Evolutionary conservation across 345 rosid species (phyloP), one percentile per base, ranked within the genome.

Genomic region (Populus alba): DNA sequence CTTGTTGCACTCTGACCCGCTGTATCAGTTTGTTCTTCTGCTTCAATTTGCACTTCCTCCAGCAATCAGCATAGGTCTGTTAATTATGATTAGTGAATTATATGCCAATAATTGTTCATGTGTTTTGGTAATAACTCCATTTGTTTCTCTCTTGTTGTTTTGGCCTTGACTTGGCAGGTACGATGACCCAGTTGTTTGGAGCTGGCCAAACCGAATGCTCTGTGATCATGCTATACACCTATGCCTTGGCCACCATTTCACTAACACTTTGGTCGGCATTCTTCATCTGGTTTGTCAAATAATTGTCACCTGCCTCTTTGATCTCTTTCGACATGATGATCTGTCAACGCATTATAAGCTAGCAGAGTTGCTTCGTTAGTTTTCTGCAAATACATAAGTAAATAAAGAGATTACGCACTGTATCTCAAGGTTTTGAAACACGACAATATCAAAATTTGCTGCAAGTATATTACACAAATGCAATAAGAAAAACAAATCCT

Each of bases 21-120:
- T 87, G 57, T 89, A 84, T 70, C 81, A 73, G 57, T 89, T 87
- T 74, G 78, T 86, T 29, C 88, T 87, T 38, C 78, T 86, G 37
- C 87, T 87, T 39, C 89, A 87, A 39, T 89, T 75, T 69, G 78
- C 90, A n/a, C 78, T 89, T 27, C 92, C 92, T 35, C 92, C 92
- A 0, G 92, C 92, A 1, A 81, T 87, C 82, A 80, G 61, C 77
- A 74, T 86, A 49, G 86, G 90, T 87, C 78, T 6, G 47, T 15
- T 53, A n/a, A 20, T 17, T 38, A 7, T 41, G 12, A 45, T 12
- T 20, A 20, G 59, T 18, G 63, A 57, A 57, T n/a, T 57, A 8
- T 57, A n/a, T 8, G 23, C 27, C 27, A 25, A 25, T 25, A 25
- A 25, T 25, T 57, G 63, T 57, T 9, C 23, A 57, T 57, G 63